Base-by-base conservation (phyloP, 2,329 filamentous ascomycete species). In the Neonectria sp. region DNA sequence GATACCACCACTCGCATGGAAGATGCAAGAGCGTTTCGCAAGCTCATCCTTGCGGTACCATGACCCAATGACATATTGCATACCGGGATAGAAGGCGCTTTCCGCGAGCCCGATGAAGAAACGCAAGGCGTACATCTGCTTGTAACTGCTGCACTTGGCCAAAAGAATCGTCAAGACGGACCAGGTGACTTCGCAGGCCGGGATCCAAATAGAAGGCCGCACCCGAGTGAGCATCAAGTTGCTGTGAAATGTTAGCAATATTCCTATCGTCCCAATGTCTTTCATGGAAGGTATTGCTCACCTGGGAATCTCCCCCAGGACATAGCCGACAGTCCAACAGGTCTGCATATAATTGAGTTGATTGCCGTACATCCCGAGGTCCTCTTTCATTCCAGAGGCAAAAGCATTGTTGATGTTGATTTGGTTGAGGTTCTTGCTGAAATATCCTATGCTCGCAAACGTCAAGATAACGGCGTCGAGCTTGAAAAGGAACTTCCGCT, bases 301-400 rank as follows among this genome's bases (percentile, higher is more conserved):
- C 72, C 70, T 75, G 21, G 80, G 79, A 48, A 78, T 75, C 60
- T 82, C 77, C 5, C 80, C 79, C 77, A 91, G 79, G 0, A 89
- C 84, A 69, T 91, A 91, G 31, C 89, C 89, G 3, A 88, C 82
- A 0, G 86, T 90, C 84, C 87, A 91, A 51, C 82, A 84, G 2
- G 87, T 85, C 67, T 78, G 76, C 71, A 83, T 76, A 52, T 89
- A 86, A 68, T 89, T 89, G 24, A 89, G 81, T 60, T 75, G 64
- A 48, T 76, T 73, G 5, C 73, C 74, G 45, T 84, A 82, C 49
- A 90, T 80, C 1, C 78, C 73, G 0, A 89, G 77, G 57, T 88
- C 86, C 69, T 88, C 85, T 71, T 88, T 83, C 85, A 81, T 81
- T 11, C 79, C 79, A 8, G 73, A 81, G 1, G 82, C 80, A 40